Evolutionary conservation across 257 asterid species (phyloP).

Genomic region (Vinca minor): DNA sequence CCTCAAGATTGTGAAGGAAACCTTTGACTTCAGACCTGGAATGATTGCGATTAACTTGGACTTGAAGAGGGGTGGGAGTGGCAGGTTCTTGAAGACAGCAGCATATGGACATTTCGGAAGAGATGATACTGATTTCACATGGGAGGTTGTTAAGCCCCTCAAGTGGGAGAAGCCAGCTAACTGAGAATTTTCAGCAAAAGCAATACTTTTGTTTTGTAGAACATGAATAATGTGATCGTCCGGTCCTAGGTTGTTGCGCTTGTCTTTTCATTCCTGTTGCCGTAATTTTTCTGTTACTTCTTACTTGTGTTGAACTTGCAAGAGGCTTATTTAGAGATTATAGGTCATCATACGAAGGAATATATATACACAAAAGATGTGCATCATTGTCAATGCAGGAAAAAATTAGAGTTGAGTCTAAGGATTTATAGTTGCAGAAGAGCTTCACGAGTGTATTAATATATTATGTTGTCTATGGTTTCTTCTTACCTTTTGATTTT

Average conservation of each 20-base stretch:
- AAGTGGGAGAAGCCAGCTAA: constrained; percentile 8
- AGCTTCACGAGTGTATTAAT: not conserved
- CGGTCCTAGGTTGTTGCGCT: not conserved
- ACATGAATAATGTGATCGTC: not conserved
- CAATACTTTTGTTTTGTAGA: not conserved
- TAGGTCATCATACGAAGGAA: not conserved
- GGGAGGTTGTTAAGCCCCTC: constrained; percentile 13
- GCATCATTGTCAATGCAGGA: not conserved
- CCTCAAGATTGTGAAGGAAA: constrained; percentile 9
- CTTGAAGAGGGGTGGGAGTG: constrained; percentile 11
- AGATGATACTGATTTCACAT: constrained; percentile 6
- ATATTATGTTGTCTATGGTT: too few species aligned
- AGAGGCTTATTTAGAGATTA: too few species aligned
- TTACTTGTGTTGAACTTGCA: not conserved
- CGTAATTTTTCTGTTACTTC: not conserved
- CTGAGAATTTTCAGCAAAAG: not conserved
- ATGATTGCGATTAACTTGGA: constrained; percentile 11
- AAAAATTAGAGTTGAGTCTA: not conserved
- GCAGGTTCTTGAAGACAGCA: constrained; percentile 11
- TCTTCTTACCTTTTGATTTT: too few species aligned
- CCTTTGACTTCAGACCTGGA: constrained; percentile 10
- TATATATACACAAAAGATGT: not conserved
- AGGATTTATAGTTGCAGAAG: not conserved
- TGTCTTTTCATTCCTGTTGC: not conserved
- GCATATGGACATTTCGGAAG: constrained; percentile 10